Conservation (phyloP, 2,329 filamentous ascomycete species). For the Aureobasidium sp. region DNA sequence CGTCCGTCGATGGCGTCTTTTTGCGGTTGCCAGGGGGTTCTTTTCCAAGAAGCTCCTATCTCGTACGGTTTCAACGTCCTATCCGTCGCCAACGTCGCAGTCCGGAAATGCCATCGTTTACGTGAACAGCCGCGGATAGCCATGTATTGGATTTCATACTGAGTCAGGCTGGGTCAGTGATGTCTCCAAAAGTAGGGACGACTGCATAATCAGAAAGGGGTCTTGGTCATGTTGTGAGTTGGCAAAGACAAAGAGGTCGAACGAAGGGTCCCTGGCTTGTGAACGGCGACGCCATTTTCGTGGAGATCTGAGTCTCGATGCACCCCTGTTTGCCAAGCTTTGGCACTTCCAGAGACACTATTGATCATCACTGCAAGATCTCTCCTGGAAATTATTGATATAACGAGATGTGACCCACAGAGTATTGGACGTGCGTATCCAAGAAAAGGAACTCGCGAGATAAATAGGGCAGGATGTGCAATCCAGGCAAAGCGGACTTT, state of each 20-base stretch:
- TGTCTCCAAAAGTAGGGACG: background rate
- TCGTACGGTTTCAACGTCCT: constrained; percentile 4
- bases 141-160: background rate
- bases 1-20: background rate
- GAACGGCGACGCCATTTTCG: background rate
- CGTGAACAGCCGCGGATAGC: background rate
- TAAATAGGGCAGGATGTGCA: background rate
- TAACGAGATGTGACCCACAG: background rate
- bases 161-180: background rate
- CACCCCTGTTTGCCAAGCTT: background rate
- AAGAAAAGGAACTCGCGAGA: background rate
- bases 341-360: background rate
- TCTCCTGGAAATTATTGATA: background rate
- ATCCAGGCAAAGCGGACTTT: background rate
- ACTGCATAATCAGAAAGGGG: background rate
- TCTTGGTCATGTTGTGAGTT: background rate
- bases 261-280: background rate
- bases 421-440: background rate
- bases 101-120: background rate
- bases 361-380: background rate
- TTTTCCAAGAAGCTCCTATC: background rate
- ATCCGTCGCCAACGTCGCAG: background rate
- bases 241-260: background rate
- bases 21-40: background rate
- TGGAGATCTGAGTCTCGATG: background rate